phyloP scores from a whole-genome alignment of 208 protist genomes.

The Acanthamoeba triangularis region DNA sequence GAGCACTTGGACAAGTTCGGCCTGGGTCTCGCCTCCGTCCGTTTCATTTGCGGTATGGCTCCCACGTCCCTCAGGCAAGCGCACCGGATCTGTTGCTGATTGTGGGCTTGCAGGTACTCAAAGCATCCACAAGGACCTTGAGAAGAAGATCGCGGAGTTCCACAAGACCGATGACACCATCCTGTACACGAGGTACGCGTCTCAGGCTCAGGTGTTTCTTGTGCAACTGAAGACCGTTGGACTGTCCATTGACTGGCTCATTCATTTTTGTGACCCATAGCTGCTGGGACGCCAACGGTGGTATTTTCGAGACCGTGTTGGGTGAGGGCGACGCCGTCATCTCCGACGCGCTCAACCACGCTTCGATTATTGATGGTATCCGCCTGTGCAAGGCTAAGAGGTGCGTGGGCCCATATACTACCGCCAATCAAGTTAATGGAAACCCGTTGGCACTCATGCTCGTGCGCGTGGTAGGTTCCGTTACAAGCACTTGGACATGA shows the following conservation, averaged over 20 bases:
- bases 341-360: conserved; percentile 93
- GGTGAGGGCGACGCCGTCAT: conserved; percentile 92
- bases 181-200: conserved; percentile 88
- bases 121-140: conserved; percentile 94
- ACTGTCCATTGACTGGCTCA: background rate
- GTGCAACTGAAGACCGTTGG: background rate
- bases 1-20: conserved; percentile 91
- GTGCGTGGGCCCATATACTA: background rate
- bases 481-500: conserved; percentile 93
- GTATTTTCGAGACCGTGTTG: conserved; percentile 93
- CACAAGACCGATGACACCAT: conserved; percentile 93
- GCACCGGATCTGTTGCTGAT: background rate
- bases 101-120: conserved; percentile 62
- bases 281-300: conserved; percentile 95
- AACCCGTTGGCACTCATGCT: conserved; percentile 66
- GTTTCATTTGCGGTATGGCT: conserved; percentile 93
- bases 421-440: background rate
- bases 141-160: conserved; percentile 91
- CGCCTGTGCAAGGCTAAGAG: conserved; percentile 92
- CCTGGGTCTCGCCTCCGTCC: conserved; percentile 92
- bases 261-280: background rate
- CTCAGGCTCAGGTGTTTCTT: background rate
- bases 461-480: background rate
- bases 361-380: conserved; percentile 95
- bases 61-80: background rate